Evolutionary conservation across 257 asterid genomes (phyloP).

Genomic region (Catharanthus roseus): DNA sequence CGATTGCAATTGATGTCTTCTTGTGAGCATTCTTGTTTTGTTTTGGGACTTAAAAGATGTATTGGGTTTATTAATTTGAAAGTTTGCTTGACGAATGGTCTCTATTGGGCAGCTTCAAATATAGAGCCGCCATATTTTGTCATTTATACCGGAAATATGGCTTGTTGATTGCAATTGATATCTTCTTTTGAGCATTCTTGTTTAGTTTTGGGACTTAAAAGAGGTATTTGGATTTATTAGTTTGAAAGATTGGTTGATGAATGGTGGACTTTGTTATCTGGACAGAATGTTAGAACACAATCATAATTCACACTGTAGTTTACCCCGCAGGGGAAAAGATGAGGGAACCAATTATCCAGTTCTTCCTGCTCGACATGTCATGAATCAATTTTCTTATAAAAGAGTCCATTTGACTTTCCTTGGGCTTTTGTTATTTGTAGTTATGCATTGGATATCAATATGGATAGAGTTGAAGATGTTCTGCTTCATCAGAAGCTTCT

Average conservation of each 20-base stretch:
- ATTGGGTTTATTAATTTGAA: no score
- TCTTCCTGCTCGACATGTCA: neutral
- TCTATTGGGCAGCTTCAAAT: neutral
- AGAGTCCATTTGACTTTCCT: neutral
- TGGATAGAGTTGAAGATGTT: conserved; percentile 88
- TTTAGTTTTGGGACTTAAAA: neutral
- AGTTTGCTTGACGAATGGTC: no score
- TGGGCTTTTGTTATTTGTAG: conserved; percentile 36
- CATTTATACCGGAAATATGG: neutral
- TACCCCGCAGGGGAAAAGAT: neutral
- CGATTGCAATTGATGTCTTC: neutral
- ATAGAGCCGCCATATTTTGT: neutral
- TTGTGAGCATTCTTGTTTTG: no score
- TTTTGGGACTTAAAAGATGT: no score
- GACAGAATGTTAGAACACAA: neutral
- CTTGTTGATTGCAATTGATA: neutral
- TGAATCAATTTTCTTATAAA: neutral
- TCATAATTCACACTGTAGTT: neutral
- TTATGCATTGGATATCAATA: conserved; percentile 70
- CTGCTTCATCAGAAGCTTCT: conserved; percentile 80
- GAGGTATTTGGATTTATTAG: neutral
- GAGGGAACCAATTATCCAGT: neutral
- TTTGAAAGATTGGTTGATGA: neutral
- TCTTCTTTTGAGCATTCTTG: neutral
- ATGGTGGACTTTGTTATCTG: neutral